phyloP scores from a whole-genome alignment of 768 basidiomycete genomes.

The Agaricus sinodeliciosus region DNA sequence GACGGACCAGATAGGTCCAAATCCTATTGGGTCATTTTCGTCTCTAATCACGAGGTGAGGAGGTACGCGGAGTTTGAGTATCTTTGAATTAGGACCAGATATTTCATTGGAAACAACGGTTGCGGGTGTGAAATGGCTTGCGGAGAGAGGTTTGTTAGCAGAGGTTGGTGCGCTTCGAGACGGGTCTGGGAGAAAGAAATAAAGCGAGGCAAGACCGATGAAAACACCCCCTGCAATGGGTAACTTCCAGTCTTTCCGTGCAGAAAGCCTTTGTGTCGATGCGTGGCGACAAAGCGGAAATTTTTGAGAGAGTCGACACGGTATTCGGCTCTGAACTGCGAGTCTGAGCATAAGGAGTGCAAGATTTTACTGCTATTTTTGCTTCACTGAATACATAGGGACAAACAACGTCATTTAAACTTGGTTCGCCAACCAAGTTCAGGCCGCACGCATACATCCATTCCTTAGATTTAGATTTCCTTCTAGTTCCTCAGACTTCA shows the following conservation, averaged over 20 bases:
- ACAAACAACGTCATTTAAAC: constrained; percentile 7
- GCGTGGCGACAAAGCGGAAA: not conserved
- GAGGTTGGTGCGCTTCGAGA: constrained; percentile 39
- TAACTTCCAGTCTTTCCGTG: constrained; percentile 5
- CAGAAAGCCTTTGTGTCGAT: not conserved
- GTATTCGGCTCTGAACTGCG: not conserved
- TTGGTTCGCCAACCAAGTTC: not conserved
- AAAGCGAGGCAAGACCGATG: constrained; percentile 33
- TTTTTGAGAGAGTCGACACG: not conserved
- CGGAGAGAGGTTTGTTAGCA: constrained; percentile 30
- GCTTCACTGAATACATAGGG: not conserved
- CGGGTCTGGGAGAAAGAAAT: constrained; percentile 45
- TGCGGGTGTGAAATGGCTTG: constrained; percentile 53
- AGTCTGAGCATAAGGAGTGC: not conserved
- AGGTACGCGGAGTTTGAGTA: constrained; percentile 57
- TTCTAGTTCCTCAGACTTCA: not conserved
- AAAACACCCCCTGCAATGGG: constrained; percentile 32
- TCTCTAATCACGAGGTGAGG: constrained; percentile 28
- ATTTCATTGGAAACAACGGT: constrained; percentile 47
- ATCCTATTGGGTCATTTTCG: constrained; percentile 15
- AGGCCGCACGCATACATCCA: not conserved
- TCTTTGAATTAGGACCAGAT: constrained; percentile 52
- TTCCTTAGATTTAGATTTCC: not conserved
- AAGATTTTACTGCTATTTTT: not conserved
- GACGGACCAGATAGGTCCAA: constrained; percentile 61